Conservation (phyloP, 1,284 basidiomycete species). For the Somion occarium region DNA sequence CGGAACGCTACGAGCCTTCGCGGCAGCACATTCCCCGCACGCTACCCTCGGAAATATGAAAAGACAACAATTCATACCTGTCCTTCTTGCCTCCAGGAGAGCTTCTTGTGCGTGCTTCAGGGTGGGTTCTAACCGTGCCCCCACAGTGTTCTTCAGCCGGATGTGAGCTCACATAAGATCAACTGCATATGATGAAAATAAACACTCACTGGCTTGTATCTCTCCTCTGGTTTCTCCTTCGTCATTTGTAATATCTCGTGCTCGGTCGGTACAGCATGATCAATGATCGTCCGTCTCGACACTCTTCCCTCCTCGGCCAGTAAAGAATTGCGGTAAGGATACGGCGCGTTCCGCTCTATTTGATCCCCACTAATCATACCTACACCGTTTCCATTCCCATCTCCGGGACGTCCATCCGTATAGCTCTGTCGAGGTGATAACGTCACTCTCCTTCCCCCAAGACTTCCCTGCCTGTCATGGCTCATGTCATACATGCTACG, state of each 20-base stretch:
- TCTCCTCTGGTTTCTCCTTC: not conserved
- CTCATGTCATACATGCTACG: not conserved
- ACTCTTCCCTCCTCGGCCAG: not conserved
- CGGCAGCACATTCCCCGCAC: too few relatives aligned
- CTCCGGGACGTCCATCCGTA: not conserved
- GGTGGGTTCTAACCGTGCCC: conserved; percentile 29
- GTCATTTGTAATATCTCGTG: not conserved
- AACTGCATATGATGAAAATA: not conserved
- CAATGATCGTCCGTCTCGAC: not conserved
- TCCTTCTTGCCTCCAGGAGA: conserved; percentile 14
- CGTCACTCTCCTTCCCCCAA: not conserved
- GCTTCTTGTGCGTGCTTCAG: conserved; percentile 24
- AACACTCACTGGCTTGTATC: not conserved
- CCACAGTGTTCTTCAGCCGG: conserved; percentile 18
- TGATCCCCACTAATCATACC: not conserved
- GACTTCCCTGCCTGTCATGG: not conserved
- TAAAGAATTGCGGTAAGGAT: not conserved
- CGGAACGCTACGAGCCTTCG: too few relatives aligned
- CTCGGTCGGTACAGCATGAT: not conserved
- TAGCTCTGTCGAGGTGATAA: not conserved
- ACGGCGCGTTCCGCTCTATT: not conserved
- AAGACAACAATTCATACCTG: too few relatives aligned
- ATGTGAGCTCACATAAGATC: not conserved
- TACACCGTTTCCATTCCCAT: not conserved
- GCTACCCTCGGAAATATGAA: too few relatives aligned